Conservation (phyloP, 1,139 yeast genomes). For the Pichia sp. region DNA sequence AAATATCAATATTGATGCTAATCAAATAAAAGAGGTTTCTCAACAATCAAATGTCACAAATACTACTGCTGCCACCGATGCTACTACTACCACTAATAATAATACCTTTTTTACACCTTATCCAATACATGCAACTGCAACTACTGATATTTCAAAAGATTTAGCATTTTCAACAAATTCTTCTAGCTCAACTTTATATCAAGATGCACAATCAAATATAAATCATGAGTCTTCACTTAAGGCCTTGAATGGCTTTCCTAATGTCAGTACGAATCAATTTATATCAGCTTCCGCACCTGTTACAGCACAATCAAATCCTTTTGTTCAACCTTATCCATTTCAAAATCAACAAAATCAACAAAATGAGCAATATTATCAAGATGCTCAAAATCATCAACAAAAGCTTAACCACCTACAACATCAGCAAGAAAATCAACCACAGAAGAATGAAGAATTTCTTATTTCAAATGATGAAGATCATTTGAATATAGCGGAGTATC, state of each 20-base stretch:
- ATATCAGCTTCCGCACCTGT: conserved; percentile 16
- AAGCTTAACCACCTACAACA: background rate
- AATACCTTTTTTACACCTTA: conserved; percentile 20
- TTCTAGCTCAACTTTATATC: conserved; percentile 29
- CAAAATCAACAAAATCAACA: conserved; percentile 10
- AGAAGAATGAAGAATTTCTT: background rate
- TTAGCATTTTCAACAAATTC: conserved; percentile 36
- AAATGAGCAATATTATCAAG: conserved; percentile 7
- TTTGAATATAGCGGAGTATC: conserved; percentile 75
- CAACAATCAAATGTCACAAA: conserved; percentile 10
- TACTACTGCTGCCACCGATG: conserved; percentile 14
- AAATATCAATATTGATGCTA: no score
- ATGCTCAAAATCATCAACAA: background rate
- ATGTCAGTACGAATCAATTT: conserved; percentile 7
- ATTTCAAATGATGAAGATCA: conserved; percentile 38
- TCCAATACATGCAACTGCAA: conserved; percentile 39
- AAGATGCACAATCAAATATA: conserved; percentile 25
- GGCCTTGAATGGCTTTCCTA: background rate
- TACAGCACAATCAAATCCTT: background rate
- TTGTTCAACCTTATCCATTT: background rate
- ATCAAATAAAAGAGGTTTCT: no score
- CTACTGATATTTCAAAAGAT: conserved; percentile 43
- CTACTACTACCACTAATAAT: conserved; percentile 16
- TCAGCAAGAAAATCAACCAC: background rate
- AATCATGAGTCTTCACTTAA: background rate